phyloP scores from a whole-genome alignment of 2,329 filamentous ascomycete species.

The Fusarium proliferatum region DNA sequence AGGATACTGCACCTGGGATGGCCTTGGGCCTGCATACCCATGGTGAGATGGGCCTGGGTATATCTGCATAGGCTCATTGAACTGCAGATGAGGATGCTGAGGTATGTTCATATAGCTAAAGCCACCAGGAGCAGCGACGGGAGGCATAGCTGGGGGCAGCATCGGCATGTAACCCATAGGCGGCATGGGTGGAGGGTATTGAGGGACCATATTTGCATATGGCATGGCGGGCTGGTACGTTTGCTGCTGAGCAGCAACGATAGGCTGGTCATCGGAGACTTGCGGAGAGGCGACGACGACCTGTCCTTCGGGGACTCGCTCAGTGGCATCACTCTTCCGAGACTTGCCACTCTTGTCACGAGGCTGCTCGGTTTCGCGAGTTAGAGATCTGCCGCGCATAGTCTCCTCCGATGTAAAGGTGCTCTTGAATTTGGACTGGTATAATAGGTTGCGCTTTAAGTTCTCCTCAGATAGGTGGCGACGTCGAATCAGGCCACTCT shows the following conservation, averaged over 20 bases:
- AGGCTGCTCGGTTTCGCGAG: neutral
- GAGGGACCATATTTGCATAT: neutral
- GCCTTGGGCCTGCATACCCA: neutral
- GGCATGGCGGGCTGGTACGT: neutral
- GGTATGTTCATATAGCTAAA: constrained; percentile 3
- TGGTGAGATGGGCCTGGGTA: neutral
- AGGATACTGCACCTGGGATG: neutral
- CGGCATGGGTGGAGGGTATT: neutral
- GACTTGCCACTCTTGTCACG: constrained; percentile 1
- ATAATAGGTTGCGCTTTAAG: constrained; percentile 18
- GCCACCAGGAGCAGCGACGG: neutral
- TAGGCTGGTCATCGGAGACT: neutral
- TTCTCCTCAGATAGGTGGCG: constrained; percentile 20
- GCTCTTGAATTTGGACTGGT: constrained; percentile 1
- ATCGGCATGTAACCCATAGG: constrained; percentile 9
- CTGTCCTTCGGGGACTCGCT: neutral
- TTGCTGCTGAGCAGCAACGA: constrained; percentile 1
- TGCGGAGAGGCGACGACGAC: neutral
- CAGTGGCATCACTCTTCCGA: constrained; percentile 13
- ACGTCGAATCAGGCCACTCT: neutral
- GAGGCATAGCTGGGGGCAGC: constrained; percentile 1
- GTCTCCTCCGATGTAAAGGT: constrained; percentile 7
- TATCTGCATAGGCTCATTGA: neutral
- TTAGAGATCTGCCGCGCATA: neutral
- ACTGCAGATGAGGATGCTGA: neutral